Percentiles rank a stretch among this genome's conserved stretches.
Evolutionary conservation across 805 yeast species (phyloP).

Genomic region (Scheffersomyces stipitis): DNA sequence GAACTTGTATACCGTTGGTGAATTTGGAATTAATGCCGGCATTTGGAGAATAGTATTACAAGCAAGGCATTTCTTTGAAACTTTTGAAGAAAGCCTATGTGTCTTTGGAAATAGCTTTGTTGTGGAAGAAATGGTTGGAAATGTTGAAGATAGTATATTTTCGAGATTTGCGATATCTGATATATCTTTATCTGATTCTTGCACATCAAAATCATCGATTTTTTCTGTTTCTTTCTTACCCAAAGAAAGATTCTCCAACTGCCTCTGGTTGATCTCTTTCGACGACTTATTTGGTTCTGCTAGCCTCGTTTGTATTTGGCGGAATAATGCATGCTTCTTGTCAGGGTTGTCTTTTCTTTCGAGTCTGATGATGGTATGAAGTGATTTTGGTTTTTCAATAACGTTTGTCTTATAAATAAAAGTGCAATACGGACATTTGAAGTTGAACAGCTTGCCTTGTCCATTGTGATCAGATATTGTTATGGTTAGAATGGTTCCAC

Average conservation of each 20-base stretch:
- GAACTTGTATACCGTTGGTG: constrained; percentile 22
- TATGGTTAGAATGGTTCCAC: constrained; percentile 27
- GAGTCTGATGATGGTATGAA: constrained; percentile 24
- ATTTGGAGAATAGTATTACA: constrained; percentile 29
- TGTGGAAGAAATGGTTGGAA: neutral
- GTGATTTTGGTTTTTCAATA: constrained; percentile 42
- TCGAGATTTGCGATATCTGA: neutral
- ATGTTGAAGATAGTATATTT: too few species aligned
- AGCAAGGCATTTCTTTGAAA: constrained; percentile 23
- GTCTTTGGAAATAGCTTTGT: constrained; percentile 20
- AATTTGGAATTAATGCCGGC: constrained; percentile 14
- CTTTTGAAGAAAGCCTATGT: constrained; percentile 23
- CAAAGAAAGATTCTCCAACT: neutral
- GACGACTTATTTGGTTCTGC: neutral
- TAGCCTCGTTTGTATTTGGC: neutral
- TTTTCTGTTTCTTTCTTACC: neutral
- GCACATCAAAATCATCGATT: neutral
- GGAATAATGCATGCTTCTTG: constrained; percentile 1
- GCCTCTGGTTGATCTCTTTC: neutral
- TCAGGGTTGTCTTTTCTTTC: constrained; percentile 7
- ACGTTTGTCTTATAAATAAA: constrained; percentile 37
- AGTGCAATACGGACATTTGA: constrained; percentile 36
- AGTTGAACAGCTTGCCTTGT: constrained; percentile 35
- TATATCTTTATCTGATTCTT: neutral
- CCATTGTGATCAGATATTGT: constrained; percentile 13